Percentiles rank a stretch among this genome's conserved stretches.
These are phyloP conservation scores for Termitomyces heimii DNA, from an alignment of 768 basidiomycete genomes.

Conservation along the genomic window DNA sequence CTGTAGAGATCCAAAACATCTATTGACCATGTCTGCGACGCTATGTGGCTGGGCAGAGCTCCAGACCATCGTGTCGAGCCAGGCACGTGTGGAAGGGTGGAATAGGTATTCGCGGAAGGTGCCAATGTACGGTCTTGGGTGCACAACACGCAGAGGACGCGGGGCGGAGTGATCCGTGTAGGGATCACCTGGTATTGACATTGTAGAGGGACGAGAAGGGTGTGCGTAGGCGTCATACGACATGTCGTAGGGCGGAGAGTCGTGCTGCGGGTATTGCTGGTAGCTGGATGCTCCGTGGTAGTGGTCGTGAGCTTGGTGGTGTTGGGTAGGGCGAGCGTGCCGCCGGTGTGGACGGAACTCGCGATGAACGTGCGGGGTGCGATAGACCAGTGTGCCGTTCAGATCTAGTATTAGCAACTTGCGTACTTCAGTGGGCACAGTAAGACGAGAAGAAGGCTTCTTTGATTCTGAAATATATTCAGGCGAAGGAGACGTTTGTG, in stretches of 20 bases:
- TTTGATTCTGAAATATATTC: conserved; percentile 27
- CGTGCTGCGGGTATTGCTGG: neutral
- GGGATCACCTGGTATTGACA: neutral
- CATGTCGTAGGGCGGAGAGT: neutral
- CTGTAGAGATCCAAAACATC: conserved; percentile 45
- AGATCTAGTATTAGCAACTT: conserved; percentile 74
- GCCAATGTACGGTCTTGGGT: conserved; percentile 44
- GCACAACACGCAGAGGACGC: conserved; percentile 29
- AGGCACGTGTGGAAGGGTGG: conserved; percentile 47
- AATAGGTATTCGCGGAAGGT: conserved; percentile 62
- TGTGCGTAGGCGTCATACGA: neutral
- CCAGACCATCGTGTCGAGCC: conserved; percentile 88
- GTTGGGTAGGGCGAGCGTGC: neutral
- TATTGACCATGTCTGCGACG: conserved; percentile 57
- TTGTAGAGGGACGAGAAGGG: neutral
- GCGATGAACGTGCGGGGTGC: conserved; percentile 33
- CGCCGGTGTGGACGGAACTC: conserved; percentile 7
- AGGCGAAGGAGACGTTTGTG: conserved; percentile 17
- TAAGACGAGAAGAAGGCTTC: conserved; percentile 21
- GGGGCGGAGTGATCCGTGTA: neutral
- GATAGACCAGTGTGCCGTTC: conserved; percentile 68
- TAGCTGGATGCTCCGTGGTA: neutral
- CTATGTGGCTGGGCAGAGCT: conserved; percentile 73
- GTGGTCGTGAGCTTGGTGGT: neutral
- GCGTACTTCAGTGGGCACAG: conserved; percentile 25